Conservation (phyloP, 2,329 filamentous ascomycete genomes). For the Mollisia scopiformis region DNA sequence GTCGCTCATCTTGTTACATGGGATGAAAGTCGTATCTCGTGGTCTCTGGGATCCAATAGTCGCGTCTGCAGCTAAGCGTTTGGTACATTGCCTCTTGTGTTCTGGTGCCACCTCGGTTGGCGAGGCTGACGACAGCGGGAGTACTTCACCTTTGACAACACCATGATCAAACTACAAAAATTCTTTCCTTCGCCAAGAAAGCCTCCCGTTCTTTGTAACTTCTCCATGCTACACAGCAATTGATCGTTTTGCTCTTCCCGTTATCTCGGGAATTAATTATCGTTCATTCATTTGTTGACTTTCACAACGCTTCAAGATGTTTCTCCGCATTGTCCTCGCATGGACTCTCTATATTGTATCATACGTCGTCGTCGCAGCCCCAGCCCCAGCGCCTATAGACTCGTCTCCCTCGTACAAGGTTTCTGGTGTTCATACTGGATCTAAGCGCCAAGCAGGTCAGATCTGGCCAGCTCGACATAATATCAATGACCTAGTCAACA, state of each 20-base stretch:
- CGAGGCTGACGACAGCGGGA: background rate
- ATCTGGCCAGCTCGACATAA: conserved; percentile 26
- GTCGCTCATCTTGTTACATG: background rate
- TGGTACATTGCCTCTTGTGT: background rate
- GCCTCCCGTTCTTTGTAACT: background rate
- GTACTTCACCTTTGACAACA: background rate
- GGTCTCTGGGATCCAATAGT: background rate
- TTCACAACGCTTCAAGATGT: background rate
- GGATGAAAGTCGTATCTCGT: background rate
- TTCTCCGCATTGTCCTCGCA: background rate
- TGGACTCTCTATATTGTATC: background rate
- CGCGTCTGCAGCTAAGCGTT: background rate
- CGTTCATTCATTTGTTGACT: background rate
- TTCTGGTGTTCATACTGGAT: conserved; percentile 25
- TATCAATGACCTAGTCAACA: conserved; percentile 28
- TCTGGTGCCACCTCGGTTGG: background rate
- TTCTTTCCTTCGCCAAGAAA: background rate
- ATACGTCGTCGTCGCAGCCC: background rate
- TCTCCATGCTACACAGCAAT: background rate
- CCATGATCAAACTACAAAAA: background rate
- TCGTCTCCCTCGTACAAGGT: conserved; percentile 8
- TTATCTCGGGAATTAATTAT: background rate
- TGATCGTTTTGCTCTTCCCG: background rate
- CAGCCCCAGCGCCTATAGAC: background rate
- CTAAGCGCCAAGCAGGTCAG: conserved; percentile 17